Conservation (phyloP, 352 stramenopile genomes). For the Aphanomyces astaci region DNA sequence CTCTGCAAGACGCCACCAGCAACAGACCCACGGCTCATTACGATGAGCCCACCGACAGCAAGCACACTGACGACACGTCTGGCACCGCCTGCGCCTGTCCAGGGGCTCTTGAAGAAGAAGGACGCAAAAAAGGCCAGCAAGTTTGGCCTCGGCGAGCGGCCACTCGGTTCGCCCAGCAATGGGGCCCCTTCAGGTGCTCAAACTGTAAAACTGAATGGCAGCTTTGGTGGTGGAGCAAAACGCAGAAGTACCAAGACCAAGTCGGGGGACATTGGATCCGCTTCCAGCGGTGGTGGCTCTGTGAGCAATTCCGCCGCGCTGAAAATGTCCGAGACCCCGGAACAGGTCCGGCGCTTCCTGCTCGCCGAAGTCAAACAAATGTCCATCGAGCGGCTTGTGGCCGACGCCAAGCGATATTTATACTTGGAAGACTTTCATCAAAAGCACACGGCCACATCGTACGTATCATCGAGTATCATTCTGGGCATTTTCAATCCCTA, state of each 20-base stretch:
- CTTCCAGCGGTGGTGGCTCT: not conserved
- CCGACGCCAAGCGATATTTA: slow-evolving; percentile 59
- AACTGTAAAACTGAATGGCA: not conserved
- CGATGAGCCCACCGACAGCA: not conserved
- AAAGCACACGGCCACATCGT: slow-evolving; percentile 12
- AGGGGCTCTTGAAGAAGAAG: slow-evolving; percentile 11
- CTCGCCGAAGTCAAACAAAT: slow-evolving; percentile 36
- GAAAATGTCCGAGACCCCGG: slow-evolving; percentile 3
- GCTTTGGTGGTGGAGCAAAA: not conserved
- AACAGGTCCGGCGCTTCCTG: slow-evolving; percentile 23
- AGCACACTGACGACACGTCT: not conserved
- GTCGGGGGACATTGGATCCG: not conserved
- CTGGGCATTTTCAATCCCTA: not conserved
- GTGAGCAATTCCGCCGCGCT: not conserved
- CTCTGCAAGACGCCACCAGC: not conserved
- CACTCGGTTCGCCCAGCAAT: not conserved
- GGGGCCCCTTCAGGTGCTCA: not conserved
- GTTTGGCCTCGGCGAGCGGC: slow-evolving; percentile 15
- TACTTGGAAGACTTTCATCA: slow-evolving; percentile 50
- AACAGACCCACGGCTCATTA: not conserved
- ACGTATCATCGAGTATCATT: not conserved
- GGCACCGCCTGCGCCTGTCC: not conserved
- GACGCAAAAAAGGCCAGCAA: slow-evolving; percentile 7
- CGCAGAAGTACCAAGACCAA: not conserved
- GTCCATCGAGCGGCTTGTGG: slow-evolving; percentile 71